A percentile compares a stretch with the other conserved stretches of the same genome.
Conservation (phyloP, 2,329 filamentous ascomycete genomes). For the Lachnellula cervina region DNA sequence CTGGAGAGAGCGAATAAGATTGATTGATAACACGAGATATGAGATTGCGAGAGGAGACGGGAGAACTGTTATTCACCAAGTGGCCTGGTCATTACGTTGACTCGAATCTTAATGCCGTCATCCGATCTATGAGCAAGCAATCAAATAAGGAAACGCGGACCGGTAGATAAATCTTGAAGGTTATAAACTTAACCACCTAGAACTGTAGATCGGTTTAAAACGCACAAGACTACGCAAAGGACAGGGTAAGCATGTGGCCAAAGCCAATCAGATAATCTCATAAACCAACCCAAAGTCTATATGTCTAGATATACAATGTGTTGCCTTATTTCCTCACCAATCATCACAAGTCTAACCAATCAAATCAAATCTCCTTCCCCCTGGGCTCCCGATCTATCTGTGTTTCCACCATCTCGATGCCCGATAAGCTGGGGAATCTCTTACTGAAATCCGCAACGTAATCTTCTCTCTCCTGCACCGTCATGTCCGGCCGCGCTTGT, state of each 20-base stretch:
- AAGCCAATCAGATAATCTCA: not conserved
- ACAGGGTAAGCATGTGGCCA: not conserved
- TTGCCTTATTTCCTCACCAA: not conserved
- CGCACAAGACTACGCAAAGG: no score
- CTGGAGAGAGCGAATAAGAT: no score
- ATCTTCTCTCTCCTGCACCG: slow-evolving; percentile 56
- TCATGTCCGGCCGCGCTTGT: slow-evolving; percentile 51
- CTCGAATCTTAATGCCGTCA: no score
- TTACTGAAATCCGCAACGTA: slow-evolving; percentile 70
- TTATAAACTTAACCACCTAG: not conserved
- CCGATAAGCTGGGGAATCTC: slow-evolving; percentile 77
- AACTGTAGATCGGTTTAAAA: not conserved
- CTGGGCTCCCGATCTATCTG: slow-evolving; percentile 19
- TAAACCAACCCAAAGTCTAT: not conserved
- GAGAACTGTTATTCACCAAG: no score
- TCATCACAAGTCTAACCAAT: not conserved
- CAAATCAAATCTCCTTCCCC: slow-evolving; percentile 7
- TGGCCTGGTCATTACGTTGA: no score
- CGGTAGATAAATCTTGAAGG: no score
- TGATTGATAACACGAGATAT: no score
- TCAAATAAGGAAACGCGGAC: no score
- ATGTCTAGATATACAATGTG: not conserved
- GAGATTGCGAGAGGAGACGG: no score
- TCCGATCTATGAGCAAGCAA: no score
- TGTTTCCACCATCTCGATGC: slow-evolving; percentile 60